Conservation (phyloP, 208 protist species). For the Willaertia magna region DNA sequence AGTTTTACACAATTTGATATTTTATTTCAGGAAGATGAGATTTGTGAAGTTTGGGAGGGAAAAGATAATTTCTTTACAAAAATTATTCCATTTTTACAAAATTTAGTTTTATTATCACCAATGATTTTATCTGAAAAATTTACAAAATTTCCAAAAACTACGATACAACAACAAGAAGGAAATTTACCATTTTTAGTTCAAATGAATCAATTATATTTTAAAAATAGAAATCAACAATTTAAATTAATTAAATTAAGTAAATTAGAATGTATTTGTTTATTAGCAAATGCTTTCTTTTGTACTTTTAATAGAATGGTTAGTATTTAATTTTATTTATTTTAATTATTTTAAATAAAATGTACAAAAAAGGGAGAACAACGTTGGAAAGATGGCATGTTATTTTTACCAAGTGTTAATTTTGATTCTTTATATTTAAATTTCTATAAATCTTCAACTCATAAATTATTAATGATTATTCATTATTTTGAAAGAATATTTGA, state of each 20-base stretch:
- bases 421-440: background rate
- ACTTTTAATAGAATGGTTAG: background rate
- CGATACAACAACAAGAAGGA: background rate
- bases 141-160: no score
- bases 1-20: background rate
- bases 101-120: background rate
- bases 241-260: background rate
- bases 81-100: background rate
- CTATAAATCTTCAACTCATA: background rate
- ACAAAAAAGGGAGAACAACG: background rate
- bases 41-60: background rate
- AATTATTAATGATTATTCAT: background rate
- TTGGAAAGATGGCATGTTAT: background rate
- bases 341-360: no score
- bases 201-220: background rate
- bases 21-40: background rate
- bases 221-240: background rate
- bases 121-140: background rate
- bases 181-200: background rate
- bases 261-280: background rate
- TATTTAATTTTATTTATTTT: no score
- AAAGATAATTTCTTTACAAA: background rate
- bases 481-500: background rate
- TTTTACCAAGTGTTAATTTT: background rate
- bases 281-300: background rate